Base-by-base conservation (phyloP, 1,284 basidiomycete genomes). In the Inonotus hispidus region DNA sequence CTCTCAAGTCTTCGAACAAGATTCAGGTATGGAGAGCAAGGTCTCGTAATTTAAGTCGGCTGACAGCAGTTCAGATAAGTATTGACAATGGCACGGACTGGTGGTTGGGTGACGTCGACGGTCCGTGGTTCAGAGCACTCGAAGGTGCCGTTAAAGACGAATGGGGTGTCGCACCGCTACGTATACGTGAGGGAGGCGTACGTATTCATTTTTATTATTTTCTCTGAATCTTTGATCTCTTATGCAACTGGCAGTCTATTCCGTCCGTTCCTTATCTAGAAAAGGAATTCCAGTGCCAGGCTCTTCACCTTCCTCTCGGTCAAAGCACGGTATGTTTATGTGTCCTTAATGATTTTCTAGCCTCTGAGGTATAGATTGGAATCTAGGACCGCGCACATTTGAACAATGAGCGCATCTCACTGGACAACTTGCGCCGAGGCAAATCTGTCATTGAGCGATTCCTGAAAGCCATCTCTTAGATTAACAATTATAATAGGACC, bases 131-230 rank as follows among this genome's bases (percentile, higher is more conserved):
- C 77, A 81, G 84, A 66, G 87, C 90, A 0, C 79, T 98, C 21
- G 91, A 94, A 71, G 77, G 79, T 43, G 89, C 93, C 8, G 84
- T 98, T 0, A 78, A 82, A 62, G 86, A 92, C 52, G 92, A 95
- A 67, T 97, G 93, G 95, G 85, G 85, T 16, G 76, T 84, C 27
- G 82, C 87, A 63, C 95, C 95, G 2, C 75, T 98, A 65, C 85
- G 90, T 54, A 96, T 97, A 60, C 82, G 95, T 46, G 96, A 99
- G 78, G 96, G 96, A 69, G 96, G 96, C 29, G 91, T 92, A 71
- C 53, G 61, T 60, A 64, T 62, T 60, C 16, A 60, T 38, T 46
- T 53, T 41, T 21, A 8, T 52, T 57, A 39, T 45, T 50, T 47
- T 25, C 35, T 63, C 50, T 53, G 46, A 59, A 37, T 8, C 32